A percentile compares a stretch with the other conserved stretches of the same genome.
Conservation (phyloP, 83 land plant genomes). For the Thuja plicata region DNA sequence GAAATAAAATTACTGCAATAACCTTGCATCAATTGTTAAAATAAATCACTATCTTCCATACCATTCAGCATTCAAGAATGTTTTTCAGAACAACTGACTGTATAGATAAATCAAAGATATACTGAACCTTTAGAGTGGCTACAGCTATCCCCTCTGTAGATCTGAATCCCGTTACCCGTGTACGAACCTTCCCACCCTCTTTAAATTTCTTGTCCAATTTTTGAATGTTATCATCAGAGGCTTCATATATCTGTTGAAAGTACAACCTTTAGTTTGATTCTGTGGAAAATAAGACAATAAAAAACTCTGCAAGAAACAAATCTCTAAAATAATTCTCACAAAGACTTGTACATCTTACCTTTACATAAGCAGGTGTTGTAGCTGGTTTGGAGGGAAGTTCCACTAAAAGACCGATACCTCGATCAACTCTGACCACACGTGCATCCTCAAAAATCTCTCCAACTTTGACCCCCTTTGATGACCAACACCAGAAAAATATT, state of each 20-base stretch:
- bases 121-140: conserved; percentile 72
- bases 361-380: conserved; percentile 74
- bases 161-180: conserved; percentile 76
- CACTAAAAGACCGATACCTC: conserved; percentile 74
- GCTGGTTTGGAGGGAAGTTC: conserved; percentile 66
- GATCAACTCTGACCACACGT: conserved; percentile 77
- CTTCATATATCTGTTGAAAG: conserved; percentile 63
- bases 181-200: conserved; percentile 67
- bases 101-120: not conserved
- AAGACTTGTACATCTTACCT: conserved; percentile 44
- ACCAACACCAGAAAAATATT: not conserved
- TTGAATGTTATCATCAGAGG: conserved; percentile 61
- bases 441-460: conserved; percentile 86
- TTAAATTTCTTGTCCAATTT: conserved; percentile 82
- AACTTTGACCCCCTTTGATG: conserved; percentile 37
- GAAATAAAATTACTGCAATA: not conserved
- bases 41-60: not conserved
- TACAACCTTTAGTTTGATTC: conserved; percentile 1
- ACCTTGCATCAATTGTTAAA: not conserved
- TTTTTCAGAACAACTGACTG: not conserved
- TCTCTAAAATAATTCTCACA: not conserved
- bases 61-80: not conserved
- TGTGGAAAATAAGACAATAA: not conserved
- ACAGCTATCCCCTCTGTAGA: conserved; percentile 82
- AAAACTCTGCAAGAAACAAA: not conserved